A percentile compares a stretch with the other conserved stretches of the same genome.
Evolutionary conservation across 441 rosid species (phyloP).

Genomic region (Codiaeum variegatum): DNA sequence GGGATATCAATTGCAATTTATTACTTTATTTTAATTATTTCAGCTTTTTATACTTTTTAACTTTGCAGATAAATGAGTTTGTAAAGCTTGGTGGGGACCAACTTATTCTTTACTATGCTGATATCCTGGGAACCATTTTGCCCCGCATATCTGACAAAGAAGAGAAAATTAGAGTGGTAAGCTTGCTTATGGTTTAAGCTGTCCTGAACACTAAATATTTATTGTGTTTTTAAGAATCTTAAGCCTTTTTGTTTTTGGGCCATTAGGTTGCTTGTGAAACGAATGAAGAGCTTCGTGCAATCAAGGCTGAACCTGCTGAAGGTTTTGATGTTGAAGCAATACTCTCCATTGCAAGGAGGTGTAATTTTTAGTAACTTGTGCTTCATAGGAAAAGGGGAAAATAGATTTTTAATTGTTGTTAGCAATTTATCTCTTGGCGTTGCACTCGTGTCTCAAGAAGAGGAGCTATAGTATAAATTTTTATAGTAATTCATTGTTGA

Average conservation of each 20-base stretch:
- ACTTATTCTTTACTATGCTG: slow-evolving; percentile 94
- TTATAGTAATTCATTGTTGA: neutral
- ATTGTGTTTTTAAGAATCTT: slow-evolving; percentile 15
- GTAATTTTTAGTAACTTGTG: slow-evolving; percentile 27
- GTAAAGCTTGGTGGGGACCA: slow-evolving; percentile 99
- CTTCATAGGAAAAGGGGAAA: neutral
- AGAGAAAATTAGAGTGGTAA: slow-evolving; percentile 98
- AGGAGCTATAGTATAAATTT: slow-evolving; percentile 13
- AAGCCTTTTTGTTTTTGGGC: slow-evolving; percentile 12
- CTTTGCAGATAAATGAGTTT: slow-evolving; percentile 89
- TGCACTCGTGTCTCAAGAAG: slow-evolving; percentile 19
- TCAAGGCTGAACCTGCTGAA: slow-evolving; percentile 82
- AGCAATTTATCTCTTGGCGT: slow-evolving; percentile 16
- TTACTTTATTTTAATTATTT: slow-evolving; percentile 2
- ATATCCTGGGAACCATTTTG: slow-evolving; percentile 92
- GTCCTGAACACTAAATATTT: neutral
- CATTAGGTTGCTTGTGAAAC: slow-evolving; percentile 98
- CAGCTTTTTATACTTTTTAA: slow-evolving; percentile 8
- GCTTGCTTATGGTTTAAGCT: slow-evolving; percentile 27
- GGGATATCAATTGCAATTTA: neutral
- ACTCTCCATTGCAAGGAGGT: slow-evolving; percentile 94
- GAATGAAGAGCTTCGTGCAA: slow-evolving; percentile 94
- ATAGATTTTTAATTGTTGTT: slow-evolving; percentile 16
- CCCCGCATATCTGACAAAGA: slow-evolving; percentile 99
- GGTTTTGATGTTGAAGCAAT: slow-evolving; percentile 86